These are phyloP conservation scores for Ganoderma sp. DNA, from an alignment of 1,284 basidiomycete species.

Conservation along the genomic window DNA sequence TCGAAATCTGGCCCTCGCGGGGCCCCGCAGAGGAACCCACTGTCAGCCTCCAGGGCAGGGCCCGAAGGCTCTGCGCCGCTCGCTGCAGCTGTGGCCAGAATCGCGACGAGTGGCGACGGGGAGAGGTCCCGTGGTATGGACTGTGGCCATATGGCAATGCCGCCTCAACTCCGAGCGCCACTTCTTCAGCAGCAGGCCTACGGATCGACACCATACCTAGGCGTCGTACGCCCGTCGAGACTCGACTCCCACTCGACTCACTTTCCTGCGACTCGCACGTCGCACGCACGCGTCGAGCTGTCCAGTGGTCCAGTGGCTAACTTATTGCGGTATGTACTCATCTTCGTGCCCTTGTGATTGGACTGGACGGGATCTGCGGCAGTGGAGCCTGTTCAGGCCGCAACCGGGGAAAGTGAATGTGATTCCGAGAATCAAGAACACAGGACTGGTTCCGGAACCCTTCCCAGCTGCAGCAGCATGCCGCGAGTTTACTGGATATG, in stretches of 20 bases:
- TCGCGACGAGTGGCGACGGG: neutral
- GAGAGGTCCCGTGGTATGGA: neutral
- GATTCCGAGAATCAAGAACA: neutral
- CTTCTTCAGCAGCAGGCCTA: neutral
- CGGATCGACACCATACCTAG: neutral
- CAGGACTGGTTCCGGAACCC: neutral
- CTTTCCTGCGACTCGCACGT: neutral
- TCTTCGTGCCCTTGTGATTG: neutral
- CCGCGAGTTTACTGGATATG: conserved; percentile 1
- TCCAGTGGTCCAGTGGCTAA: neutral
- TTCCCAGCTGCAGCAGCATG: neutral
- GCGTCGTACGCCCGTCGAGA: neutral
- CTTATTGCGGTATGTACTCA: neutral
- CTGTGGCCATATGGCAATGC: neutral
- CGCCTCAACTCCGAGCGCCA: neutral
- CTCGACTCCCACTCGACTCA: neutral
- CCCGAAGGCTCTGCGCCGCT: neutral
- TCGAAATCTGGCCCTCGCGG: neutral
- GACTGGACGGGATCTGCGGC: neutral
- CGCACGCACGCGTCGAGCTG: neutral
- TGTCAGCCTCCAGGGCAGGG: no score
- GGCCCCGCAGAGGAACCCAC: neutral
- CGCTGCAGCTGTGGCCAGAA: neutral
- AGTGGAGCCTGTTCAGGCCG: neutral
- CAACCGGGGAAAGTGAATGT: neutral